Evolutionary conservation across 306 rosid species (phyloP).

Genomic region (Cucumis hystrix): DNA sequence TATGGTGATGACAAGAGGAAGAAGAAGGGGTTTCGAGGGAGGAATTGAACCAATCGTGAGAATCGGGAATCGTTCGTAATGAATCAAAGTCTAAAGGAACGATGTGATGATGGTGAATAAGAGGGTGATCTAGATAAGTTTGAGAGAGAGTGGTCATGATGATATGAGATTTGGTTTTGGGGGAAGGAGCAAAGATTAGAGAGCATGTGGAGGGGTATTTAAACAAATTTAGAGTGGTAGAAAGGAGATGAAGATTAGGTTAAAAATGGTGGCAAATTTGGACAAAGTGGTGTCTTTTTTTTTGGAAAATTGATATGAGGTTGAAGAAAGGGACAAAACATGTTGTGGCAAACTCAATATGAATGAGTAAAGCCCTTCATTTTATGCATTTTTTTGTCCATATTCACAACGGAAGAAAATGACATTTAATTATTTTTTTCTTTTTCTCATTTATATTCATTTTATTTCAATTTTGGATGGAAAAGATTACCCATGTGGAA

Average conservation of each 20-base stretch:
- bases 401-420: neutral
- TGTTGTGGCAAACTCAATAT: constrained; percentile 3
- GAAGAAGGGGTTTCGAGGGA: neutral
- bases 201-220: neutral
- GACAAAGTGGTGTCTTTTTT: constrained; percentile 32
- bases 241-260: neutral
- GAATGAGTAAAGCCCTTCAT: neutral
- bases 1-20: too few relatives aligned
- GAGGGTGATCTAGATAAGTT: constrained; percentile 26
- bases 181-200: neutral
- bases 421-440: neutral
- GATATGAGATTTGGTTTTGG: neutral
- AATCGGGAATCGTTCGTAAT: constrained; percentile 35
- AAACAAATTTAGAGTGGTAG: neutral
- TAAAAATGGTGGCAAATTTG: constrained; percentile 4
- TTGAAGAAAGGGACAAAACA: constrained; percentile 29
- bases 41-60: constrained; percentile 50
- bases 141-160: constrained; percentile 44
- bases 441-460: neutral
- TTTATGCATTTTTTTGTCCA: neutral
- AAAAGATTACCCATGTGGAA: neutral
- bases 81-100: constrained; percentile 51
- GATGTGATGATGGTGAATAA: constrained; percentile 24
- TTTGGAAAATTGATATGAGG: constrained; percentile 6
- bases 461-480: neutral